These are phyloP conservation scores for Leucaena leucocephala DNA, from an alignment of 306 rosid species.

Conservation along the genomic window DNA sequence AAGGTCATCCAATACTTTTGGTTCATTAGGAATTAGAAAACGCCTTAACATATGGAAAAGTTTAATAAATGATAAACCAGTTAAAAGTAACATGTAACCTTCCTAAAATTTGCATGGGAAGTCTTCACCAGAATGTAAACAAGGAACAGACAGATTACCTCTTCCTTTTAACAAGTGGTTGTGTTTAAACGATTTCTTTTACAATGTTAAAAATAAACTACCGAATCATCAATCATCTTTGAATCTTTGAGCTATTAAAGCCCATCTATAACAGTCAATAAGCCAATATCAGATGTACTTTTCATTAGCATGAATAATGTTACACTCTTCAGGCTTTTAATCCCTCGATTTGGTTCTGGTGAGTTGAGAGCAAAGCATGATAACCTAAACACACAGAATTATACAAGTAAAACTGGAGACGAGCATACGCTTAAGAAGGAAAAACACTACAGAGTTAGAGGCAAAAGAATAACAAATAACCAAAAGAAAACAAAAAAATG, in stretches of 20 bases:
- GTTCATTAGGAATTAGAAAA: neutral
- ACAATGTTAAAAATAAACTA: conserved; percentile 16
- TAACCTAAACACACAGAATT: conserved; percentile 10
- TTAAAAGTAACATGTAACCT: conserved; percentile 9
- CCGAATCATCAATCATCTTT: neutral
- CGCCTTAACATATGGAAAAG: conserved; percentile 1
- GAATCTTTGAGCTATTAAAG: neutral
- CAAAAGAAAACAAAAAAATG: neutral
- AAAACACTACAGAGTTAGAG: neutral
- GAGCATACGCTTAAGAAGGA: neutral
- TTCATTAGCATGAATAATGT: neutral
- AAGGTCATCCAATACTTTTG: conserved; percentile 16
- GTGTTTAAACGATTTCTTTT: neutral
- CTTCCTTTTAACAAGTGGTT: neutral
- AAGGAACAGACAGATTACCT: conserved; percentile 3
- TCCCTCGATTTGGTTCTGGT: neutral
- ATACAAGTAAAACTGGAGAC: neutral
- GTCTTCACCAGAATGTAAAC: conserved; percentile 6
- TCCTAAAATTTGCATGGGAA: neutral
- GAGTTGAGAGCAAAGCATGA: neutral
- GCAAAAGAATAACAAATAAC: neutral
- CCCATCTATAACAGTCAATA: neutral
- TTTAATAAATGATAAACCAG: neutral
- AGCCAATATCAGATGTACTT: neutral
- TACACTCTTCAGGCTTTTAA: neutral